A percentile compares a stretch with the other conserved stretches of the same genome.
Evolutionary conservation across 345 rosid genomes (phyloP).

Genomic region (Anacardium occidentale): DNA sequence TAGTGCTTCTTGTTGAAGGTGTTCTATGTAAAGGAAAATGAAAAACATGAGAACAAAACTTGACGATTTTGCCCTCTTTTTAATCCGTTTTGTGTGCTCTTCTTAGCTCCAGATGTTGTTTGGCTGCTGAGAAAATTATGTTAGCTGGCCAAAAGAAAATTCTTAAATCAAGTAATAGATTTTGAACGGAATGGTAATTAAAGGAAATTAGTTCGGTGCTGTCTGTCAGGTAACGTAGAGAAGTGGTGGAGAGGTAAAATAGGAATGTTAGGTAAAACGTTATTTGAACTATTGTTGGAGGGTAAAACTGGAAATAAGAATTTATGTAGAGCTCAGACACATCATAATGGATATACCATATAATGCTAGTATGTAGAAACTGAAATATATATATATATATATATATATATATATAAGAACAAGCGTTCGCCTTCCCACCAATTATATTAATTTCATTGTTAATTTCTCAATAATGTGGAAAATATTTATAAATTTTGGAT

Average conservation of each 20-base stretch:
- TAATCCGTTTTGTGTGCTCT: background rate
- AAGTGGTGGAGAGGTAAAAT: background rate
- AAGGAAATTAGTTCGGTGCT: background rate
- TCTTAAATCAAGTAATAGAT: background rate
- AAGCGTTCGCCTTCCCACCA: background rate
- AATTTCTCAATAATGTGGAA: background rate
- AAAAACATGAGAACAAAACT: background rate
- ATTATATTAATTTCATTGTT: background rate
- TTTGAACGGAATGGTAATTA: background rate
- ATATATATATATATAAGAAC: background rate
- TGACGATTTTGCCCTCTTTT: background rate
- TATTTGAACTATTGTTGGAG: background rate
- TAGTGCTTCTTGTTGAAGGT: slow-evolving; percentile 3
- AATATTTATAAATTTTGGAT: too few relatives aligned
- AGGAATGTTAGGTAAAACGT: background rate
- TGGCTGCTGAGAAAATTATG: slow-evolving; percentile 14
- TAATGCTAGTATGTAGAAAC: background rate
- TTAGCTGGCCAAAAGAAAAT: background rate
- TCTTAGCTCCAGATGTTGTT: background rate
- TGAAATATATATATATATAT: too few relatives aligned
- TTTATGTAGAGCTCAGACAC: background rate
- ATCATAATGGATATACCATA: background rate
- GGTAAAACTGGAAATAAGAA: background rate
- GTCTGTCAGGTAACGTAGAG: background rate
- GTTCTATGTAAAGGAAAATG: slow-evolving; percentile 2